phyloP scores from a whole-genome alignment of 2,329 filamentous ascomycete species.

The Beauveria australis region DNA sequence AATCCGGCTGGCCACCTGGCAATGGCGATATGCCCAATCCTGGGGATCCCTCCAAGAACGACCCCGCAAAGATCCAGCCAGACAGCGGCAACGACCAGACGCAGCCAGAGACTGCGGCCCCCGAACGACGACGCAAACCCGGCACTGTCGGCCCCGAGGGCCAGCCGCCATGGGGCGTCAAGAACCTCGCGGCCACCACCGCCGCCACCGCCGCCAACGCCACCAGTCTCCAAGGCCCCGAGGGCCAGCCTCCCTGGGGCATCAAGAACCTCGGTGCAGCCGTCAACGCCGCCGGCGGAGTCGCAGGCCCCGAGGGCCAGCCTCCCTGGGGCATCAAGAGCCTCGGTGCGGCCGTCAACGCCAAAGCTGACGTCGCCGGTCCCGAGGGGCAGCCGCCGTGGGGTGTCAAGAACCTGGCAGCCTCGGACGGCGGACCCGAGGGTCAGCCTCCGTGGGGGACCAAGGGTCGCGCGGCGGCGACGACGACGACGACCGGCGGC shows the following conservation, averaged over 20 bases:
- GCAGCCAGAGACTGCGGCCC: neutral
- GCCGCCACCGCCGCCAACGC: neutral
- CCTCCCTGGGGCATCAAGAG: neutral
- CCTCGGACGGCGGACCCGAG: no score
- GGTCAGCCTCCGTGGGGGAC: no score
- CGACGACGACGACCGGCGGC: neutral
- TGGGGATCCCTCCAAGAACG: neutral
- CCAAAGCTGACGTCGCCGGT: neutral
- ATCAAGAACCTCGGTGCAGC: neutral
- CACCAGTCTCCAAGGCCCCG: neutral
- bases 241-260: constrained; percentile 1
- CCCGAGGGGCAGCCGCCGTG: no score
- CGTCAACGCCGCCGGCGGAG: neutral
- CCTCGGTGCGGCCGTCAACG: neutral
- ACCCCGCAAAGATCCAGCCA: neutral
- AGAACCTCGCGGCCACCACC: neutral
- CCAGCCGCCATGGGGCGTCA: neutral
- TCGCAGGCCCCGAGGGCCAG: neutral
- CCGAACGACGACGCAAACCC: neutral
- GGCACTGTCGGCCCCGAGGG: neutral
- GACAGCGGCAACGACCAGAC: neutral
- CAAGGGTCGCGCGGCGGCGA: no score
- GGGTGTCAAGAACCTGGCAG: no score
- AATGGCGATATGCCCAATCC: no score
- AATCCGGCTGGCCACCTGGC: no score